Evolutionary conservation across 306 rosid genomes (phyloP).

Genomic region (Castanea sativa): DNA sequence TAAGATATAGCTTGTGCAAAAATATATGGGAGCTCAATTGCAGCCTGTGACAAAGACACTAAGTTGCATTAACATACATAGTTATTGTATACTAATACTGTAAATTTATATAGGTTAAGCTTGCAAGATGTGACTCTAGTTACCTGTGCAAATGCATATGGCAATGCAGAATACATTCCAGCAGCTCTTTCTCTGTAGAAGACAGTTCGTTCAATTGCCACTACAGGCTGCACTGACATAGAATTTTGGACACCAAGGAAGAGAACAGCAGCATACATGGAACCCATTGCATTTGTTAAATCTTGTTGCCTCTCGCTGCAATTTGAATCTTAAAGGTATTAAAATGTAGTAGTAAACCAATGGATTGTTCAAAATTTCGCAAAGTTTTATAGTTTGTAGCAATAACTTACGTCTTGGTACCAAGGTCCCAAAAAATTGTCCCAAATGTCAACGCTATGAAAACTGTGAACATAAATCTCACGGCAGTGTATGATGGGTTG

Average conservation of each 20-base stretch:
- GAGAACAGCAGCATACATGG: conserved; percentile 47
- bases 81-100: no score
- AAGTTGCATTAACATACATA: background rate
- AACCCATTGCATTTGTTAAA: conserved; percentile 42
- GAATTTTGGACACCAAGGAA: conserved; percentile 51
- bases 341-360: no score
- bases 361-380: background rate
- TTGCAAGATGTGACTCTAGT: no score
- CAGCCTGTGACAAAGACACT: conserved; percentile 32
- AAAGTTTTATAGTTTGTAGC: background rate
- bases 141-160: conserved; percentile 66
- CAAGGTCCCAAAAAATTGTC: conserved; percentile 48
- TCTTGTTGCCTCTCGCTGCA: conserved; percentile 26
- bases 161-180: conserved; percentile 59
- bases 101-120: no score
- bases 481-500: conserved; percentile 49
- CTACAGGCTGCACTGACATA: conserved; percentile 45
- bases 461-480: conserved; percentile 42
- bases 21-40: conserved; percentile 56
- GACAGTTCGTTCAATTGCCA: conserved; percentile 54
- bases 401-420: conserved; percentile 38
- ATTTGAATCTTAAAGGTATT: no score
- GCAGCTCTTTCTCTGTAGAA: conserved; percentile 63
- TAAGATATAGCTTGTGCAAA: conserved; percentile 39
- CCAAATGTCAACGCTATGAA: conserved; percentile 41